Evolutionary conservation across 495 filamentous ascomycete species (phyloP), one percentile per base, ranked within the genome.

Genomic region (Cladorrhinum samala): DNA sequence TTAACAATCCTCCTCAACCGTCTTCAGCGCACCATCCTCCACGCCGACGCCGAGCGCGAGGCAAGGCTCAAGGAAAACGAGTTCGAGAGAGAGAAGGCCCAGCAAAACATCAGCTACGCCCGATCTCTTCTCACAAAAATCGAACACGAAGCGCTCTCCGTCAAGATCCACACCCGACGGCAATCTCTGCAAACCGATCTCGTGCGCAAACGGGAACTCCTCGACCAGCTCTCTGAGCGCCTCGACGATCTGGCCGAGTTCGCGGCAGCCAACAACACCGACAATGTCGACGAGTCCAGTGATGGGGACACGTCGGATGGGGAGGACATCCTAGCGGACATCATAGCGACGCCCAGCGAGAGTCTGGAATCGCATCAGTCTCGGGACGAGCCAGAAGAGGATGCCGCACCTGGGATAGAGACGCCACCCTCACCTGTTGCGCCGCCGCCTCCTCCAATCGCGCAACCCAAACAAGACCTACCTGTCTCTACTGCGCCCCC

Each of bases 31-130:
- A 86, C 81, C 53, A 77, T 95, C 44, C 77, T 91, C 25, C 79
- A 80, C 17, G 78, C 85, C 47, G 78, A 82, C 43, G 70, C 81
- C 50, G 81, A 86, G 49, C 72, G 81, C 7, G 76, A 75, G 53
- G 62, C 60, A 16, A 72, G 74, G 19, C 70, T 91, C 30, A 75
- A 76, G 25, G 72, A 70, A 41, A 89, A 81, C 55, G 83, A 83
- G 62, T 83, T 80, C 56, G 87, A 93, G 68, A 79, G 89, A 41
- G 79, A 77, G 54, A 83, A 83, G 69, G 81, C 85, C 18, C 73
- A 71, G 1, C 21, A 91, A 83, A 95, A 92, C 62, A 69, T 95
- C 57, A 85, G 87, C 65, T 84, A 89, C 63, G 91, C 91, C 8
- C 83, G 83, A 46, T 78, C 79, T 1, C 80, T 89, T 46, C 86